A percentile compares a stretch with the other conserved stretches of the same genome.
These are phyloP conservation scores for Sphagnurus paluster DNA, from an alignment of 1,284 basidiomycete species.

Conservation along the genomic window DNA sequence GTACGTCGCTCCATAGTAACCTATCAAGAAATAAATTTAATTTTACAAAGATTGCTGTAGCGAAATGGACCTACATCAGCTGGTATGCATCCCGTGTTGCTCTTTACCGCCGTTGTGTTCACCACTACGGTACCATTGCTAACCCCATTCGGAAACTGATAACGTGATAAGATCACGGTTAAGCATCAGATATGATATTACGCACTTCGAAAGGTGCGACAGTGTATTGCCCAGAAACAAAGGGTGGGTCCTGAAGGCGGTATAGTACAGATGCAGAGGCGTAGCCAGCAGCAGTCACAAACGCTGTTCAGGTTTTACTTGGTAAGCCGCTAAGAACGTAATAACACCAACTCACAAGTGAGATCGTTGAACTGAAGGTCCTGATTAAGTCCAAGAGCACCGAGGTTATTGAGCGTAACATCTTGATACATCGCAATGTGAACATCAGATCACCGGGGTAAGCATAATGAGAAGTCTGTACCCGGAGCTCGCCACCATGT, in stretches of 20 bases:
- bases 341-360: slow-evolving; percentile 36
- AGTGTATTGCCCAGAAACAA: slow-evolving; percentile 43
- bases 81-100: slow-evolving; percentile 41
- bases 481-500: slow-evolving; percentile 40
- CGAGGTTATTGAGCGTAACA: slow-evolving; percentile 34
- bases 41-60: background rate
- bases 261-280: slow-evolving; percentile 50
- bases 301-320: slow-evolving; percentile 31
- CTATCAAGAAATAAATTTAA: slow-evolving; percentile 13
- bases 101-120: slow-evolving; percentile 49
- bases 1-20: slow-evolving; percentile 30
- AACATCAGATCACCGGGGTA: background rate
- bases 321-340: background rate
- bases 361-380: slow-evolving; percentile 43
- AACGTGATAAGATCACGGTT: background rate
- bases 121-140: slow-evolving; percentile 40
- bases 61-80: slow-evolving; percentile 30
- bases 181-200: background rate
- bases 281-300: slow-evolving; percentile 53
- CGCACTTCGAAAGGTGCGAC: slow-evolving; percentile 44
- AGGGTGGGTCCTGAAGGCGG: slow-evolving; percentile 42
- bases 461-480: slow-evolving; percentile 18
- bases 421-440: slow-evolving; percentile 25
- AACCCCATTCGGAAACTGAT: slow-evolving; percentile 30
- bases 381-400: slow-evolving; percentile 44